Base-by-base conservation (phyloP, 805 yeast species). In the Wickerhamiella nectarea region DNA sequence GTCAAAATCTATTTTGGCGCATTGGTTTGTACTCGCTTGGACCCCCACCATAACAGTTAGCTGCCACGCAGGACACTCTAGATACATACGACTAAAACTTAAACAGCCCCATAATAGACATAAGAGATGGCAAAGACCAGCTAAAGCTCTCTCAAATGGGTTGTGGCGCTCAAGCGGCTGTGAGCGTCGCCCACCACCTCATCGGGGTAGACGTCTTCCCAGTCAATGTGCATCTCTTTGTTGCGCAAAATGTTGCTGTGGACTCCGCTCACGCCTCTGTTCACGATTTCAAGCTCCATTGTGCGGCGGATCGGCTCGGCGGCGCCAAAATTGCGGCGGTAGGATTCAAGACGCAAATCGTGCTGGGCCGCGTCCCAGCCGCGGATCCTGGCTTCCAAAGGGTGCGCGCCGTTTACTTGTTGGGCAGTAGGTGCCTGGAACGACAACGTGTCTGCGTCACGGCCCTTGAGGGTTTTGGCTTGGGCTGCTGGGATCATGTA, bases 251-350 rank as follows among this genome's bases (percentile, higher is more conserved):
- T 81, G 56, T 87, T 95, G 48, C 69, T 71, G 57, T 84, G 94
- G 48, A 84, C 46, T 11, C 29, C 20, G 38, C 20, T 24, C 6
- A 74, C 53, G 6, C 76, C 80, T 39, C 70, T 67, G 37, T 75
- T 74, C 3, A 89, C 80, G 20, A 89, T 71, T 45, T 75, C 68
- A 56, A 83, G 65, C 55, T 91, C 98, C 95, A 91, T 86, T 25
- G 78, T 76, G 56, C 96, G 72, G 57, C 79, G 79, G 61, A 89
- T 80, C 7, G 98, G 96, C 56, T 83, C 97, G 9, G 91, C 95
- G 38, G 89, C 76, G 12, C 98, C 98, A 60, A 81, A 86, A 14
- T 82, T 64, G 52, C 93, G 74, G 58, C 94, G 74, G 62, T 82
- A 78, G 47, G 75, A 75, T 58, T 86, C 91, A 66, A 87, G 55